Conservation (phyloP, 2,329 filamentous ascomycete genomes). For the Cladophialophora chaetospira region DNA sequence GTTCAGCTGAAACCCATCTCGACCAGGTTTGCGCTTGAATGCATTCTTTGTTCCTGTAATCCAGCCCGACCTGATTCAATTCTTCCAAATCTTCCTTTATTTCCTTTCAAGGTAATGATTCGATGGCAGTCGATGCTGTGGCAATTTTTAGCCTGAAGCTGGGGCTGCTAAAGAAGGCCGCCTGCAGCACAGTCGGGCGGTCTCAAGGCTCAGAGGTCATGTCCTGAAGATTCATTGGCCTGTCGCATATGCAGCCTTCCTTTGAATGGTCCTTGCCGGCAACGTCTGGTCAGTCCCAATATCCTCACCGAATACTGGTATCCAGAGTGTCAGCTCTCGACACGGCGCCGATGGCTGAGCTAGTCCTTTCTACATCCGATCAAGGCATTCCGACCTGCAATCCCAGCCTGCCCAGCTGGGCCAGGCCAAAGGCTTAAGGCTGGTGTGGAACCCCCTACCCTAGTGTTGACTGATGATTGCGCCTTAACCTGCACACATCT, state of each 20-base stretch:
- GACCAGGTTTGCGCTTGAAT: conserved; percentile 24
- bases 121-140: conserved; percentile 26
- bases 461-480: conserved; percentile 20
- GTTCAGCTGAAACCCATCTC: conserved; percentile 27
- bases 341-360: conserved; percentile 25
- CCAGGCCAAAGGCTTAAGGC: conserved; percentile 20
- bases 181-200: conserved; percentile 32
- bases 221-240: conserved; percentile 30
- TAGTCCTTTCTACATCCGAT: conserved; percentile 30
- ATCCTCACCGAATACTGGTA: conserved; percentile 29
- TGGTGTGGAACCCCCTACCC: conserved; percentile 24
- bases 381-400: conserved; percentile 23
- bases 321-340: conserved; percentile 28
- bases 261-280: conserved; percentile 27
- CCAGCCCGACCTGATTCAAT: conserved; percentile 17
- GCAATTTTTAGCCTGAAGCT: conserved; percentile 31
- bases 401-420: conserved; percentile 22
- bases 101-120: conserved; percentile 18
- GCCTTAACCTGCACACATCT: conserved; percentile 20
- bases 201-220: conserved; percentile 29
- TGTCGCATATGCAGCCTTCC: conserved; percentile 24
- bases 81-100: conserved; percentile 25
- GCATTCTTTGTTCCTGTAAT: conserved; percentile 28
- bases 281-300: conserved; percentile 30
- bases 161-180: conserved; percentile 31